Base-by-base conservation (phyloP, 1,139 yeast genomes). In the Candida labiduridarum region DNA sequence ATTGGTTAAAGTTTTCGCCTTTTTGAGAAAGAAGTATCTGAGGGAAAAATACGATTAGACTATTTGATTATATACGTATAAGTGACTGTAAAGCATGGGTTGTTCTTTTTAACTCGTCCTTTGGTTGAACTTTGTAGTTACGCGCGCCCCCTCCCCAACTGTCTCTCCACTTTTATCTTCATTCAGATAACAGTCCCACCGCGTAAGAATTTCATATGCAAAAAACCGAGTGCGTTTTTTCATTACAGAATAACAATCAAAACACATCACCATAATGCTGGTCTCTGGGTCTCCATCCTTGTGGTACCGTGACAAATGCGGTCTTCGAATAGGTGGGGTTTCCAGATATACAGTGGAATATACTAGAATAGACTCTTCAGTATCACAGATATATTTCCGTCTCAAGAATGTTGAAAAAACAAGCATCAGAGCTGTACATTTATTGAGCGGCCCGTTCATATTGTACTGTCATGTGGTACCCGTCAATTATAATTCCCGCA, bases 381-480 rank as follows among this genome's bases (percentile, higher is more conserved):
- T 53, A 5, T 41, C 54, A 33, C 59, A 60, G 39, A 63, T 76
- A 35, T 74, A 61, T 55, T 63, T 82, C 34, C 67, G 82, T 22
- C 64, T 83, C 34, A 79, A 78, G 56, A 84, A 84, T 61, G 65
- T 68, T 22, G 87, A 83, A 56, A 71, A 65, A 41, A 66, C 82
- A 1, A 58, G 79, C 7, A 68, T 83, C 19, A 63, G 85, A 44
- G 84, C 88, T 2, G 70, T 83, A 34, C 85, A 82, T 56, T 53
- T 77, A 34, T 59, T 83, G 31, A 78, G 81, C 33, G 88, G 89
- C 0, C 89, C 89, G 0, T 83, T 82, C 57, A 71, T 82, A 2
- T 64, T 83, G 22, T 84, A 84, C 56, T 75, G 83, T 51, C 87
- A 83, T 62, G 80, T 83, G 4, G 72, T 83, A 9, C 88, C 88